phyloP scores from a whole-genome alignment of 345 rosid genomes.

The Viola odorata region DNA sequence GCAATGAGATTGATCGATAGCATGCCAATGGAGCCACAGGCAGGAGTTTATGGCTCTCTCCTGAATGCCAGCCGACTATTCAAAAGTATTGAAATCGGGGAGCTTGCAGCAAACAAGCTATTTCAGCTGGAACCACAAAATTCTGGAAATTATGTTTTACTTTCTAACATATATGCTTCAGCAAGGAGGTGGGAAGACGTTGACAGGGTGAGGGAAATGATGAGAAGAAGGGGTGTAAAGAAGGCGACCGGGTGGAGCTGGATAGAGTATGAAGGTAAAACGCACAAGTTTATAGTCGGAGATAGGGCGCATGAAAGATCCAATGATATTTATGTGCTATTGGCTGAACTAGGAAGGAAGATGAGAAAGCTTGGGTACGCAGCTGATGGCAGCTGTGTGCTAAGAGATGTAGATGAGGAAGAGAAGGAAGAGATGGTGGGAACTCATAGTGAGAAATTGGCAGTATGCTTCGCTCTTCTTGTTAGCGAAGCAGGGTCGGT shows the following conservation, averaged over 20 bases:
- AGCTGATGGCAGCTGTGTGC: slow-evolving; percentile 25
- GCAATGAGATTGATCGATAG: slow-evolving; percentile 27
- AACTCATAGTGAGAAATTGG: slow-evolving; percentile 38
- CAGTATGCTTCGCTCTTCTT: slow-evolving; percentile 7
- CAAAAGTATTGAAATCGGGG: slow-evolving; percentile 22
- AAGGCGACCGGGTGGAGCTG: slow-evolving; percentile 12
- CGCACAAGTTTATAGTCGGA: slow-evolving; percentile 28
- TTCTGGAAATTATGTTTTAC: slow-evolving; percentile 21
- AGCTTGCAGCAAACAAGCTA: slow-evolving; percentile 23
- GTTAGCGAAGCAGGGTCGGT: slow-evolving; percentile 25
- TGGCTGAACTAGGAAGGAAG: slow-evolving; percentile 21
- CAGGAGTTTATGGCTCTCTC: slow-evolving; percentile 34
- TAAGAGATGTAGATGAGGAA: slow-evolving; percentile 40
- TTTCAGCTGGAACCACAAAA: slow-evolving; percentile 31
- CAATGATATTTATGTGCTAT: slow-evolving; percentile 27
- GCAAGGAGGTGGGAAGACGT: slow-evolving; percentile 25
- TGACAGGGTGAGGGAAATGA: slow-evolving; percentile 18
- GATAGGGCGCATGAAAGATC: slow-evolving; percentile 27
- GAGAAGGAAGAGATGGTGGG: slow-evolving; percentile 37
- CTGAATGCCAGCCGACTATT: slow-evolving; percentile 27
- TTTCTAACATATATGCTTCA: slow-evolving; percentile 13
- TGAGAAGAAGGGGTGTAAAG: slow-evolving; percentile 19
- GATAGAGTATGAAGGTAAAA: no score
- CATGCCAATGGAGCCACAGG: slow-evolving; percentile 31
- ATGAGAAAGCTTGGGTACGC: slow-evolving; percentile 31